Percentiles rank a stretch among this genome's conserved stretches.
phyloP scores from a whole-genome alignment of 2,329 filamentous ascomycete genomes.

The Curvularia eragrostidis region DNA sequence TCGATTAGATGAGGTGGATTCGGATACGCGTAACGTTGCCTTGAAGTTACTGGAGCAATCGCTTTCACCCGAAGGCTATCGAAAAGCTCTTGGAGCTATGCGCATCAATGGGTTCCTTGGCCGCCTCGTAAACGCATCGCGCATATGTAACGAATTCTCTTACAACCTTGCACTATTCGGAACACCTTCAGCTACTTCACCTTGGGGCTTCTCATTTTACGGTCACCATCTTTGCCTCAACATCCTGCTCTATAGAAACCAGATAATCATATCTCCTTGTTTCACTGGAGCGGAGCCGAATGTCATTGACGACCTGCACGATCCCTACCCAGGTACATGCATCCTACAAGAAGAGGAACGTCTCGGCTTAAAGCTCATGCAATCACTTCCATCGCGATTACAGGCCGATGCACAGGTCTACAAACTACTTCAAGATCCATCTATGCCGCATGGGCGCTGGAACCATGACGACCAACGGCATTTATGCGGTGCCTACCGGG shows the following conservation, averaged over 20 bases:
- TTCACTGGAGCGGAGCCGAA: slow-evolving; percentile 85
- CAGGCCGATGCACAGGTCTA: slow-evolving; percentile 64
- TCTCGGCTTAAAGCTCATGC: slow-evolving; percentile 72
- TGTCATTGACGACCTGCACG: slow-evolving; percentile 64
- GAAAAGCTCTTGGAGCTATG: slow-evolving; percentile 74
- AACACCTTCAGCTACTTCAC: slow-evolving; percentile 58
- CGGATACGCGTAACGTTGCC: slow-evolving; percentile 34
- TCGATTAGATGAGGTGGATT: slow-evolving; percentile 65
- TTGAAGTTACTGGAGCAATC: slow-evolving; percentile 31
- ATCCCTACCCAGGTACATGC: slow-evolving; percentile 66
- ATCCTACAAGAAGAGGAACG: slow-evolving; percentile 71
- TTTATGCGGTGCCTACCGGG: slow-evolving; percentile 77
- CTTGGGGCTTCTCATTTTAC: slow-evolving; percentile 79
- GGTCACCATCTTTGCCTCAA: slow-evolving; percentile 78
- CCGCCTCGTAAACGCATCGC: slow-evolving; percentile 66
- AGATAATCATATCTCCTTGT: slow-evolving; percentile 74
- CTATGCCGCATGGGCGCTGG: slow-evolving; percentile 75
- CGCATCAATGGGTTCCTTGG: slow-evolving; percentile 78
- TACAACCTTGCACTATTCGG: slow-evolving; percentile 81
- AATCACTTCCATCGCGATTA: slow-evolving; percentile 59
- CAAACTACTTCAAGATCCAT: slow-evolving; percentile 55
- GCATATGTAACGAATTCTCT: slow-evolving; percentile 74
- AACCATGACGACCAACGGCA: slow-evolving; percentile 72
- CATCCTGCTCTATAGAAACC: slow-evolving; percentile 70
- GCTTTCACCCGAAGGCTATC: slow-evolving; percentile 73